phyloP scores from a whole-genome alignment of 2,329 filamentous ascomycete genomes.

The Orbilia quercus region DNA sequence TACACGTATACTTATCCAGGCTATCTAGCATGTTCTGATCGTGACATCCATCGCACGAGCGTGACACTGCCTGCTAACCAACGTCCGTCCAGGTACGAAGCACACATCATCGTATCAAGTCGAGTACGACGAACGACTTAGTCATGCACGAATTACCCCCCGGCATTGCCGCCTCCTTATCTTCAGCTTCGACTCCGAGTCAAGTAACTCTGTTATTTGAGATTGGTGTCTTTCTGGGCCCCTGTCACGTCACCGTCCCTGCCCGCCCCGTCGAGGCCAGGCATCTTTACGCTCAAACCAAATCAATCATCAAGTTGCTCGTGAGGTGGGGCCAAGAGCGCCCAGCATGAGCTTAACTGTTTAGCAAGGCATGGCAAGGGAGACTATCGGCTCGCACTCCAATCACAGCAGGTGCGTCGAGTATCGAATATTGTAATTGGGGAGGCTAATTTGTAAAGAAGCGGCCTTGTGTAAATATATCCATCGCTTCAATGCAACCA shows the following conservation, averaged over 20 bases:
- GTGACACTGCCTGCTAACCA: too few relatives aligned
- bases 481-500: too few relatives aligned
- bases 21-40: not conserved
- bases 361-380: slow-evolving; percentile 4
- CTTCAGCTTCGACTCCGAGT: slow-evolving; percentile 3
- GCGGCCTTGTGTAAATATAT: too few relatives aligned
- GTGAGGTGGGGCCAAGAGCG: slow-evolving; percentile 32
- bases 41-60: not conserved
- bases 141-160: too few relatives aligned
- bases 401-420: not conserved
- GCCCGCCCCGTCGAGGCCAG: slow-evolving; percentile 18
- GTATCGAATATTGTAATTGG: too few relatives aligned
- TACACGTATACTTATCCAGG: not conserved
- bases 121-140: too few relatives aligned
- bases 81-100: too few relatives aligned
- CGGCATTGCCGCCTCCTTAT: not conserved
- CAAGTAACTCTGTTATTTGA: slow-evolving; percentile 41
- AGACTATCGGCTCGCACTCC: not conserved
- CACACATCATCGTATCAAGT: too few relatives aligned
- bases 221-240: slow-evolving; percentile 17
- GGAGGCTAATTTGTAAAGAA: not conserved
- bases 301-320: too few relatives aligned
- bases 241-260: slow-evolving; percentile 51
- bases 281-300: not conserved
- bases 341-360: slow-evolving; percentile 35